Conservation (phyloP, 768 basidiomycete genomes). For the Cystobasidium ongulense region DNA sequence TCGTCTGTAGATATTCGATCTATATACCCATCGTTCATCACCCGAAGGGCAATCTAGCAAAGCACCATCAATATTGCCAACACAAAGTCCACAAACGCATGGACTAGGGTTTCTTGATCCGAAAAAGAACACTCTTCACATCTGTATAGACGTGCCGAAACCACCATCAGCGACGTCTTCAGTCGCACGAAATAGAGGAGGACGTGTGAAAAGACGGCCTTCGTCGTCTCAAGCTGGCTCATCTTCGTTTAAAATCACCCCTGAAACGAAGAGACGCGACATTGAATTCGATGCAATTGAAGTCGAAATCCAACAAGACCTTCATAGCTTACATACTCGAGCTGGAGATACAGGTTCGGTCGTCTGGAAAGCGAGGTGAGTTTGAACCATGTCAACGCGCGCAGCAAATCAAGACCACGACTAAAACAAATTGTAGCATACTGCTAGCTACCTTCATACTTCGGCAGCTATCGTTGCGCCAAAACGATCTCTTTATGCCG, state of each 20-base stretch:
- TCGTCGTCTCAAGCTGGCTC: background rate
- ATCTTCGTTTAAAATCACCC: background rate
- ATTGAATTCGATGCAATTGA: background rate
- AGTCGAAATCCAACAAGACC: conserved; percentile 15
- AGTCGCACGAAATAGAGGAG: background rate
- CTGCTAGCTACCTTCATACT: background rate
- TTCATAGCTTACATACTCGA: background rate
- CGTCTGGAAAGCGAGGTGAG: conserved; percentile 18
- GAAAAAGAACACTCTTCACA: background rate
- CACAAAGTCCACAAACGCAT: background rate
- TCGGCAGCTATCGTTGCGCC: background rate
- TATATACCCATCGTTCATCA: conserved; percentile 4
- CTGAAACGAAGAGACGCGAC: background rate
- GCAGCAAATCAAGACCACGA: background rate
- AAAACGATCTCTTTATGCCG: background rate
- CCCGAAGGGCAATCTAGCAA: background rate
- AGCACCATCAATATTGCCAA: background rate
- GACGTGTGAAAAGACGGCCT: background rate
- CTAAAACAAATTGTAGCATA: background rate
- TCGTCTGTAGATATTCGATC: conserved; percentile 26
- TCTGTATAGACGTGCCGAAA: background rate
- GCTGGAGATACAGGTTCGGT: conserved; percentile 20
- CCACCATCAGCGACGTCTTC: background rate
- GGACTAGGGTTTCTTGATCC: conserved; percentile 16
- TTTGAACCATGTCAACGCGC: no score